A percentile compares a stretch with the other conserved stretches of the same genome.
Conservation (phyloP, 1,284 basidiomycete species). For the Singerocomus rubriflavus region DNA sequence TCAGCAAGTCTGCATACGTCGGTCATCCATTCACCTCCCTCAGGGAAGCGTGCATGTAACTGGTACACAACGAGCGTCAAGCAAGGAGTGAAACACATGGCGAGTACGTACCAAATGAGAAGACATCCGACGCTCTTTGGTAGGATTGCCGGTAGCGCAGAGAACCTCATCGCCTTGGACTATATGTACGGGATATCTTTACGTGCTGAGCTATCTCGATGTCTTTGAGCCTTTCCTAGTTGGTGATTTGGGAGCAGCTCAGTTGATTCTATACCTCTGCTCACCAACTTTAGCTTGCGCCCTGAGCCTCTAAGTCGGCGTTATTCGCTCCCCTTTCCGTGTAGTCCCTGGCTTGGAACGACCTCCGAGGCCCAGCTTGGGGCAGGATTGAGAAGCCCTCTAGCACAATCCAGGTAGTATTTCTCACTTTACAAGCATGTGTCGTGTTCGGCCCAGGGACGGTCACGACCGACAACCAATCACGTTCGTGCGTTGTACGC, state of each 20-base stretch:
- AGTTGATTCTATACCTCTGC: background rate
- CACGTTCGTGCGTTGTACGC: background rate
- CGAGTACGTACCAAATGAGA: background rate
- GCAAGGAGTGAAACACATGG: background rate
- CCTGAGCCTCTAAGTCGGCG: too few relatives aligned
- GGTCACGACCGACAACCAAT: constrained; percentile 2
- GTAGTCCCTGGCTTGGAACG: background rate
- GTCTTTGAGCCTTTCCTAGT: too few relatives aligned
- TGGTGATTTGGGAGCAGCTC: background rate
- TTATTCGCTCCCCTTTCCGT: background rate
- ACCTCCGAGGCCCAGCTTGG: background rate
- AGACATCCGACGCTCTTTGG: background rate
- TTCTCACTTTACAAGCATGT: constrained; percentile 2
- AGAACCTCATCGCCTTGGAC: too few relatives aligned
- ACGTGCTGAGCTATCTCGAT: background rate
- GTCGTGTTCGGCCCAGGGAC: background rate
- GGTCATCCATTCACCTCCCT: background rate
- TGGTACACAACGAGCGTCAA: background rate
- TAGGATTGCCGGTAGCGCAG: background rate
- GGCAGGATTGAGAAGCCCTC: too few relatives aligned
- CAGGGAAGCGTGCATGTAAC: background rate
- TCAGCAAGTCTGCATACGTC: too few relatives aligned
- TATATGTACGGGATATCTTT: background rate
- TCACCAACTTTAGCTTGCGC: background rate
- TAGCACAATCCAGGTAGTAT: background rate